These are phyloP conservation scores for Rachicladosporium sp. DNA, from an alignment of 2,329 filamentous ascomycete species.

Conservation along the genomic window DNA sequence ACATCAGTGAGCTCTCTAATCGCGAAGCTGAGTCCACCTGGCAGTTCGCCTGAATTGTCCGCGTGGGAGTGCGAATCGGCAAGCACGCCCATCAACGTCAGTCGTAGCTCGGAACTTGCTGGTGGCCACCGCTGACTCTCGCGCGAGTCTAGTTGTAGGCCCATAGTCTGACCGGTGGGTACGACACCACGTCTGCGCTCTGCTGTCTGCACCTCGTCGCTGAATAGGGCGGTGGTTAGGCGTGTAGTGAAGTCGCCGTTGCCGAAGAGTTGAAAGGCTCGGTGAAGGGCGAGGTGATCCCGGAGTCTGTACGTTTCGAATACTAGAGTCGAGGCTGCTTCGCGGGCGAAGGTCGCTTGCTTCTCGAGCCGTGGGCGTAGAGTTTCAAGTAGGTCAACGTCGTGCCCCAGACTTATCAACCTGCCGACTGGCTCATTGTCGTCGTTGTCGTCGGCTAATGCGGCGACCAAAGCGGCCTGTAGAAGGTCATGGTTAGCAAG, in stretches of 20 bases:
- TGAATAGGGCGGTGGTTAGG: constrained; percentile 73
- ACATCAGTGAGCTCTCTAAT: constrained; percentile 67
- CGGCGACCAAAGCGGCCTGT: not conserved
- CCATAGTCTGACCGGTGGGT: constrained; percentile 60
- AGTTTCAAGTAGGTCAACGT: not conserved
- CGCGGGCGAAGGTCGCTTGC: constrained; percentile 67
- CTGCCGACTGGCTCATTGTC: not conserved
- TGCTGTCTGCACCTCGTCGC: constrained; percentile 66
- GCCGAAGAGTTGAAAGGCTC: constrained; percentile 70
- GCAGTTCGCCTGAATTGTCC: constrained; percentile 19
- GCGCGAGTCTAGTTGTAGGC: constrained; percentile 67
- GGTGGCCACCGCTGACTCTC: constrained; percentile 68
- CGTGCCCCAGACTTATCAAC: not conserved
- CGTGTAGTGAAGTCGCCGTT: constrained; percentile 73
- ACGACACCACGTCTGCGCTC: constrained; percentile 60
- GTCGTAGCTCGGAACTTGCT: constrained; percentile 79
- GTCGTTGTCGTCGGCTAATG: not conserved
- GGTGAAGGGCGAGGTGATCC: constrained; percentile 61
- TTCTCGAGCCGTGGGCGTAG: constrained; percentile 50
- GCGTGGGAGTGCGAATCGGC: constrained; percentile 52
- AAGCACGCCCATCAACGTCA: constrained; percentile 77
- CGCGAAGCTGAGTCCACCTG: constrained; percentile 50
- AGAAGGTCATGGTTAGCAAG: not conserved
- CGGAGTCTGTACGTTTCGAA: constrained; percentile 62
- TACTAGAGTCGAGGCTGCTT: constrained; percentile 62